Conservation (phyloP, 345 rosid species). For the Gossypium australe region DNA sequence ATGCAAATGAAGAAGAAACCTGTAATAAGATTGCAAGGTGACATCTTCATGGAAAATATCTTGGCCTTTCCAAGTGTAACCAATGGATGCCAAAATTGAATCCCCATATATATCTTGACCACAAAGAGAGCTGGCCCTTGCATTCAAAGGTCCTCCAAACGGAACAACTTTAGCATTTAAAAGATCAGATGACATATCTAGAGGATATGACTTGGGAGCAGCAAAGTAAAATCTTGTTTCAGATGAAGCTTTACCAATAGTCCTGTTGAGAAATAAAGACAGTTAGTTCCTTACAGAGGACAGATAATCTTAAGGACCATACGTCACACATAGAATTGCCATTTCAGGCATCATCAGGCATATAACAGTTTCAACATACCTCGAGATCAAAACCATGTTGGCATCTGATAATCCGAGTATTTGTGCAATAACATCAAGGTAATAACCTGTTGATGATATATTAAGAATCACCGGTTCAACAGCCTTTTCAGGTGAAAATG, state of each 20-base stretch:
- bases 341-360: background rate
- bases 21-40: slow-evolving; percentile 63
- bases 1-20: slow-evolving; percentile 34
- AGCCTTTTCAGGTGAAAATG: slow-evolving; percentile 36
- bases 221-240: slow-evolving; percentile 73
- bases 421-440: slow-evolving; percentile 69
- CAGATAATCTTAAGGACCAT: slow-evolving; percentile 1
- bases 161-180: slow-evolving; percentile 21
- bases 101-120: slow-evolving; percentile 67
- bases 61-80: slow-evolving; percentile 69
- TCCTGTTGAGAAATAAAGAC: slow-evolving; percentile 42
- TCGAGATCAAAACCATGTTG: slow-evolving; percentile 59
- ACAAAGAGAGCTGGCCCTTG: slow-evolving; percentile 69
- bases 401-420: slow-evolving; percentile 56
- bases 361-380: slow-evolving; percentile 37
- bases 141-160: slow-evolving; percentile 45
- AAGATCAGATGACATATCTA: slow-evolving; percentile 34
- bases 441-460: slow-evolving; percentile 45
- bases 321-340: background rate
- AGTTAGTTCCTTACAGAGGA: slow-evolving; percentile 13
- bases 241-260: slow-evolving; percentile 75
- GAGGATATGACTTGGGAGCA: slow-evolving; percentile 35
- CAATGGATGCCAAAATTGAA: slow-evolving; percentile 87
- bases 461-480: slow-evolving; percentile 42
- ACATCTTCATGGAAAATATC: slow-evolving; percentile 63